Conservation (phyloP, 108 stramenopile species). For the Hondaea fermentalgiana region DNA sequence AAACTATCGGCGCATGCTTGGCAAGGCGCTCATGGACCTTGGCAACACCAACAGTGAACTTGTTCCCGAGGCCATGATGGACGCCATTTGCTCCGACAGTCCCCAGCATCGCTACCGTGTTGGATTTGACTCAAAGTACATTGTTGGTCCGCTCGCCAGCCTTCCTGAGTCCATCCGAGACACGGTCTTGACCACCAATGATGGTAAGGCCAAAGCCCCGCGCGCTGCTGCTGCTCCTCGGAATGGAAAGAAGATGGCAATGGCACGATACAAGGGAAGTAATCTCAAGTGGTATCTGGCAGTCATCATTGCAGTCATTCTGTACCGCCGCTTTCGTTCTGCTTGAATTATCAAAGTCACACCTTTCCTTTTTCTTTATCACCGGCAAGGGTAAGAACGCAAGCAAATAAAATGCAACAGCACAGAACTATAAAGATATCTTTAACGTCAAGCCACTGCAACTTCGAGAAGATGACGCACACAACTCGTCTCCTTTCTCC, state of each 20-base stretch:
- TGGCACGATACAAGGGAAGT: not conserved
- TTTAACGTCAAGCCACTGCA: too few relatives aligned
- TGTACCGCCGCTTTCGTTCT: not conserved
- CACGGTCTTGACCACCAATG: not conserved
- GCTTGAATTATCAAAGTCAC: too few relatives aligned
- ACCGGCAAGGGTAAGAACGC: too few relatives aligned
- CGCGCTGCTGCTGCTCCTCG: not conserved
- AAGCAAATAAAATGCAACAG: too few relatives aligned
- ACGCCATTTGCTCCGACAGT: not conserved
- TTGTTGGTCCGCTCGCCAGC: not conserved
- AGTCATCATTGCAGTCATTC: not conserved
- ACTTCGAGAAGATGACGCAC: too few relatives aligned
- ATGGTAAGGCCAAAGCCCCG: not conserved
- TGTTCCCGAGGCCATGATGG: not conserved
- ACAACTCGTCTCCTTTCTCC: too few relatives aligned
- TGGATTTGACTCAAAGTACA: not conserved
- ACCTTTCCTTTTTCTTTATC: too few relatives aligned
- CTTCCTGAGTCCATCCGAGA: not conserved
- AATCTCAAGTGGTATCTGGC: not conserved
- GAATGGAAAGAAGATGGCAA: not conserved
- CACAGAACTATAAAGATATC: too few relatives aligned
- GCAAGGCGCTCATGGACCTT: not conserved
- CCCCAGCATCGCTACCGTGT: not conserved
- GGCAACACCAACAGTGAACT: slow-evolving; percentile 8
- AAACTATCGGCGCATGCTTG: not conserved